A percentile compares a stretch with the other conserved stretches of the same genome.
Evolutionary conservation across 73 alveolate genomes (phyloP).

Genomic region (Tetrahymena elliotti): DNA sequence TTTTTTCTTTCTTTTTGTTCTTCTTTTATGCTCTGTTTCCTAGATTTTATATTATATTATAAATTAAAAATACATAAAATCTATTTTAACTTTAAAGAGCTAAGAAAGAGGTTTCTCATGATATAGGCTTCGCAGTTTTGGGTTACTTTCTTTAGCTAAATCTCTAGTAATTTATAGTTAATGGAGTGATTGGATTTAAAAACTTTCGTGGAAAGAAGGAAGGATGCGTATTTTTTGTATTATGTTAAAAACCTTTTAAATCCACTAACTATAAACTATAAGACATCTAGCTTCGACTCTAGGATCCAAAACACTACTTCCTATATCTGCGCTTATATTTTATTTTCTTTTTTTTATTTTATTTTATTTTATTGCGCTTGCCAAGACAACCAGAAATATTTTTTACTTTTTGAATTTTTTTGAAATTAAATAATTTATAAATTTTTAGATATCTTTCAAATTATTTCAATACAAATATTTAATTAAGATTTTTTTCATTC

Average conservation of each 20-base stretch:
- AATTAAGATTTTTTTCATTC: no score
- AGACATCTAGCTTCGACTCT: background rate
- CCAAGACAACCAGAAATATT: background rate
- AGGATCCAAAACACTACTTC: background rate
- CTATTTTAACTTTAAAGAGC: background rate
- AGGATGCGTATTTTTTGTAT: background rate
- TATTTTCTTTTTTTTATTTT: background rate
- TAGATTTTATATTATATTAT: background rate
- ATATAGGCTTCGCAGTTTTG: background rate
- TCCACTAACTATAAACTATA: background rate
- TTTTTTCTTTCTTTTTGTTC: background rate
- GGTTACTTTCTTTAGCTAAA: background rate
- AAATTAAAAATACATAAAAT: background rate
- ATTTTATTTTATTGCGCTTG: background rate
- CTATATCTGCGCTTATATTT: background rate
- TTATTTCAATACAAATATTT: no score
- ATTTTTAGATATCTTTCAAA: background rate
- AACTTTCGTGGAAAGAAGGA: background rate
- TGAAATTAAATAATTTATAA: background rate
- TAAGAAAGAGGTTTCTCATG: background rate
- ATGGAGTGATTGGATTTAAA: background rate
- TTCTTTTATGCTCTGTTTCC: background rate
- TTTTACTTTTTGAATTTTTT: background rate
- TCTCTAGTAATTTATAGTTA: background rate
- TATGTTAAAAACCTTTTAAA: background rate